Evolutionary conservation across 2,329 filamentous ascomycete genomes (phyloP), one percentile per base, ranked within the genome.

Genomic region (Camptophora hylomeconis): DNA sequence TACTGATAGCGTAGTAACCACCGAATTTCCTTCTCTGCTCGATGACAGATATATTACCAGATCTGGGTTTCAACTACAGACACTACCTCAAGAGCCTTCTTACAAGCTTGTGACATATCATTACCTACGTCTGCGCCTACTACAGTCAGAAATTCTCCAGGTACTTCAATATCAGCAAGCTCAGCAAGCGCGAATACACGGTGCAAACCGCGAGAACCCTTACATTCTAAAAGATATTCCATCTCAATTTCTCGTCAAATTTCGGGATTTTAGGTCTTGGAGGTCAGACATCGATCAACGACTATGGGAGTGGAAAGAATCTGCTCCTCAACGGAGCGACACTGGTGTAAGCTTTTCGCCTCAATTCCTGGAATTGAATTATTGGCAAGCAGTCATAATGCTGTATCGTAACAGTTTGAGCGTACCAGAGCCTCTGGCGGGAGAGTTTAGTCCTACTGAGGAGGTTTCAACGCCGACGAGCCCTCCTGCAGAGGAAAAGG

Each of bases 311-410:
- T 95, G 87, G 89, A 89, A 87, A 51, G 73, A 75, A 16, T 75
- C 74, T 4, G 79, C 84, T 1, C 89, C 87, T 0, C 76, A 70
- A 0, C 75, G 78, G 38, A 57, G 70, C 13, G 74, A 89, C 33
- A 92, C 82, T 0, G 86, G 86, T 1, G 89, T 95, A 2, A 74
- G 74, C 3, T 95, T 95, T 51, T 84, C 80, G 1, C 75, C 81
- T 2, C 79, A 93, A 32, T 93, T 95, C 45, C 58, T 94, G 4
- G 83, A 94, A 45, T 66, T 95, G 36, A 95, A 95, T 53, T 95
- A 95, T 55, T 95, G 87, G 86, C 87, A 94, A 52, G 83, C 84
- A 3, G 75, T 95, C 36, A 92, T 94, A 42, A 84, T 94, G 77
- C 69, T 95, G 12, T 95, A 95, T 52, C 69, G 87, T 31, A 87